phyloP scores from a whole-genome alignment of 345 rosid species.

The Stellera chamaejasme region DNA sequence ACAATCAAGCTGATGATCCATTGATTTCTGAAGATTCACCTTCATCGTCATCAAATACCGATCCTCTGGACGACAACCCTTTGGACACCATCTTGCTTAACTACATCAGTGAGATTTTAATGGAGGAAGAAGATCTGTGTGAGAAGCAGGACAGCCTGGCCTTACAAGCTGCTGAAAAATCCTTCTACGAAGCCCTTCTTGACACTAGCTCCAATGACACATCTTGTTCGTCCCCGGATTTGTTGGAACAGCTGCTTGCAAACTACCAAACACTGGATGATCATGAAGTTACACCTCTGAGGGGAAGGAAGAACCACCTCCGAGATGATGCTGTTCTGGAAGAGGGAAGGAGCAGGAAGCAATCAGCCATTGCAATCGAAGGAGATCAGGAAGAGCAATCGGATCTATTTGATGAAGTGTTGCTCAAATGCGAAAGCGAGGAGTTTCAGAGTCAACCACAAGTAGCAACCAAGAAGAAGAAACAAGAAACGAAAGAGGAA shows the following conservation, averaged over 20 bases:
- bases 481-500: constrained; percentile 19
- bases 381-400: background rate
- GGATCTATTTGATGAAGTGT: constrained; percentile 6
- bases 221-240: background rate
- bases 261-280: background rate
- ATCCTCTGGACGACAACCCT: background rate
- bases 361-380: background rate
- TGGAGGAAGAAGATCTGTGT: constrained; percentile 64
- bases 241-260: background rate
- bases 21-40: background rate
- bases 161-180: constrained; percentile 67
- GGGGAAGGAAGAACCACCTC: constrained; percentile 10
- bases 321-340: background rate
- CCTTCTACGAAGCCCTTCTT: constrained; percentile 37
- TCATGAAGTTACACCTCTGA: background rate
- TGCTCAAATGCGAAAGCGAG: constrained; percentile 6
- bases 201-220: constrained; percentile 9
- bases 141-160: constrained; percentile 54
- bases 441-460: background rate
- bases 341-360: constrained; percentile 11
- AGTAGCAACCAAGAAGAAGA: constrained; percentile 11
- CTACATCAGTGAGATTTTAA: constrained; percentile 60
- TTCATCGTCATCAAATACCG: background rate
- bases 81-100: constrained; percentile 14
- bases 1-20: background rate